phyloP scores from a whole-genome alignment of 2,329 filamentous ascomycete genomes.

The Shiraia bambusicola region DNA sequence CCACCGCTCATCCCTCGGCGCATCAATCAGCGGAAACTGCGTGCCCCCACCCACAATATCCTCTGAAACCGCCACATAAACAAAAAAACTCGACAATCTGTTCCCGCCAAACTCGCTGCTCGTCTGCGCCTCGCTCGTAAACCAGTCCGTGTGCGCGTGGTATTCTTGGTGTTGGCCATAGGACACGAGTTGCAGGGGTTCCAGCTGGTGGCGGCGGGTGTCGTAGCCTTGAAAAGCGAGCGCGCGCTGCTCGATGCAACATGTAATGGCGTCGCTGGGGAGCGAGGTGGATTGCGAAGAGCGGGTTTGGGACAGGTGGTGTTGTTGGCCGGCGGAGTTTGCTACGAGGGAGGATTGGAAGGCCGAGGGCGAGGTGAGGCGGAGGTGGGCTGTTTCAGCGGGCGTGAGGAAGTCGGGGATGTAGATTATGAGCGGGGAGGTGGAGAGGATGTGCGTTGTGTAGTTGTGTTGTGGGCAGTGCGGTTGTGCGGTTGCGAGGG shows the following conservation, averaged over 20 bases:
- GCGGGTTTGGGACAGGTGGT: constrained; percentile 21
- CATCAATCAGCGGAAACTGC: constrained; percentile 56
- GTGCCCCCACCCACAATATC: constrained; percentile 58
- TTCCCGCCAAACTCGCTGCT: constrained; percentile 25
- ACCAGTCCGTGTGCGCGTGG: constrained; percentile 59
- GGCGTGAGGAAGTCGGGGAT: constrained; percentile 57
- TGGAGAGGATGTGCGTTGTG: constrained; percentile 52
- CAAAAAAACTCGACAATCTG: constrained; percentile 60
- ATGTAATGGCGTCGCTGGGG: constrained; percentile 47
- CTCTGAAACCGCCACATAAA: constrained; percentile 52
- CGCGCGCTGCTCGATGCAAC: constrained; percentile 59
- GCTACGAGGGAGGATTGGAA: constrained; percentile 24
- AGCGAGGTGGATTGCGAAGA: constrained; percentile 27
- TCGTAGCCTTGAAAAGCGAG: constrained; percentile 58
- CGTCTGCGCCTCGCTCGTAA: constrained; percentile 20
- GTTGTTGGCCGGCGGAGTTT: constrained; percentile 18
- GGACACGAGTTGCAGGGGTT: constrained; percentile 48
- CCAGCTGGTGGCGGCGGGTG: constrained; percentile 49
- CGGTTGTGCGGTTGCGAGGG: constrained; percentile 3
- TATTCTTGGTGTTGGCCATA: constrained; percentile 59
- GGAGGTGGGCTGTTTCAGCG: constrained; percentile 51
- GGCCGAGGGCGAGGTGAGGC: constrained; percentile 50
- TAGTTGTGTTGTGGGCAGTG: constrained; percentile 42
- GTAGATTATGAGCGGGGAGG: constrained; percentile 58
- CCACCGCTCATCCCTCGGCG: constrained; percentile 51